Evolutionary conservation across 306 rosid species (phyloP).

Genomic region (Vigna radiata): DNA sequence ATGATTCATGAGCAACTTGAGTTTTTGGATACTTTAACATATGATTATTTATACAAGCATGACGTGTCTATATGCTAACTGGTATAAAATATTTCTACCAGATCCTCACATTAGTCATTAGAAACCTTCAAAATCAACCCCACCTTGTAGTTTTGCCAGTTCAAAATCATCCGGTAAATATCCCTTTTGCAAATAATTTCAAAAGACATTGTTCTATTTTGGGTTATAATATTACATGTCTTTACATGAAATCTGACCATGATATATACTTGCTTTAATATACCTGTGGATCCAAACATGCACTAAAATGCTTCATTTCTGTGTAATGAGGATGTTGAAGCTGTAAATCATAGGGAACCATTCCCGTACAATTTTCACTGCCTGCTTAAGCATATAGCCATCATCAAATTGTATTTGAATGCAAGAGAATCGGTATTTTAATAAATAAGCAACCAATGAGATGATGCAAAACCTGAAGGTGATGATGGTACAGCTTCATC

Average conservation of each 20-base stretch:
- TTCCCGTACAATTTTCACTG: slow-evolving; percentile 54
- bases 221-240: slow-evolving; percentile 27
- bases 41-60: not conserved
- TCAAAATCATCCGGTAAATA: not conserved
- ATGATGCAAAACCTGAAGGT: slow-evolving; percentile 65
- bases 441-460: slow-evolving; percentile 32
- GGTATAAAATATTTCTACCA: slow-evolving; percentile 25
- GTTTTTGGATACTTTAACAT: slow-evolving; percentile 26
- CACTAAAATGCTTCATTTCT: slow-evolving; percentile 36
- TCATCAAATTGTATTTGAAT: slow-evolving; percentile 40
- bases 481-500: slow-evolving; percentile 62
- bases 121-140: slow-evolving; percentile 33
- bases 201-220: not conserved
- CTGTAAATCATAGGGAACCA: slow-evolving; percentile 52
- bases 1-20: not conserved
- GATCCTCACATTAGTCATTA: slow-evolving; percentile 34
- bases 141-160: not conserved
- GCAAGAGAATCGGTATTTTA: slow-evolving; percentile 12
- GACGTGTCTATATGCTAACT: not conserved
- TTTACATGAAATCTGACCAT: slow-evolving; percentile 43
- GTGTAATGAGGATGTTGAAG: slow-evolving; percentile 53
- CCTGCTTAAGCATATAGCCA: slow-evolving; percentile 53
- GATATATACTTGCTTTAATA: slow-evolving; percentile 40
- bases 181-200: not conserved
- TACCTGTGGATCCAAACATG: slow-evolving; percentile 62